These are phyloP conservation scores for Dalbergia cultrata DNA, from an alignment of 306 rosid species.

Conservation along the genomic window DNA sequence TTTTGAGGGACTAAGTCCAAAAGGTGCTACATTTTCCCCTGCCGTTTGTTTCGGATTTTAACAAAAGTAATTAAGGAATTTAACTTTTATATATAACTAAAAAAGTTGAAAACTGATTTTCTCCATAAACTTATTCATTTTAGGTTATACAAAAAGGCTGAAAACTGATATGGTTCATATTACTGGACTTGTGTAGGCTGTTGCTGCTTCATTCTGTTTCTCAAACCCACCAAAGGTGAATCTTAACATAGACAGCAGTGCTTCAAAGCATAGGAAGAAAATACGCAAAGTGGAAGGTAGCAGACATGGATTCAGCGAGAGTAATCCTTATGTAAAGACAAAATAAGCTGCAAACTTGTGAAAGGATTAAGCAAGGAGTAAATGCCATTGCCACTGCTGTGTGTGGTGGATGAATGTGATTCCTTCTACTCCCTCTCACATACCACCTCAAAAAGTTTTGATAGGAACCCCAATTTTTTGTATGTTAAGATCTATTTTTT, in stretches of 20 bases:
- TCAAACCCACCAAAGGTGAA: conserved; percentile 87
- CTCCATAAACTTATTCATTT: too few species aligned
- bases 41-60: too few species aligned
- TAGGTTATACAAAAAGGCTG: too few species aligned
- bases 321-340: conserved; percentile 61
- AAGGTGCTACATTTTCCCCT: too few species aligned
- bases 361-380: conserved; percentile 48
- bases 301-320: conserved; percentile 57
- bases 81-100: too few species aligned
- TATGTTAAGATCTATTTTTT: conserved; percentile 35
- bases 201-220: conserved; percentile 86
- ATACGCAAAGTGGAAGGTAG: conserved; percentile 62
- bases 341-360: conserved; percentile 47
- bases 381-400: background rate
- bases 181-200: conserved; percentile 65
- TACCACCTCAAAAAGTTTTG: conserved; percentile 40
- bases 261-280: conserved; percentile 80
- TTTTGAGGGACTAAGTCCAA: too few species aligned
- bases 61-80: too few species aligned
- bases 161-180: background rate
- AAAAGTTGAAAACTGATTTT: too few species aligned
- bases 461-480: conserved; percentile 38
- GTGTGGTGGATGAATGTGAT: too few species aligned
- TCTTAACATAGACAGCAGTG: conserved; percentile 81
- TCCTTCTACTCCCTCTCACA: background rate